Evolutionary conservation across 2,329 filamentous ascomycete species (phyloP).

Genomic region (Fusarium paranaense): DNA sequence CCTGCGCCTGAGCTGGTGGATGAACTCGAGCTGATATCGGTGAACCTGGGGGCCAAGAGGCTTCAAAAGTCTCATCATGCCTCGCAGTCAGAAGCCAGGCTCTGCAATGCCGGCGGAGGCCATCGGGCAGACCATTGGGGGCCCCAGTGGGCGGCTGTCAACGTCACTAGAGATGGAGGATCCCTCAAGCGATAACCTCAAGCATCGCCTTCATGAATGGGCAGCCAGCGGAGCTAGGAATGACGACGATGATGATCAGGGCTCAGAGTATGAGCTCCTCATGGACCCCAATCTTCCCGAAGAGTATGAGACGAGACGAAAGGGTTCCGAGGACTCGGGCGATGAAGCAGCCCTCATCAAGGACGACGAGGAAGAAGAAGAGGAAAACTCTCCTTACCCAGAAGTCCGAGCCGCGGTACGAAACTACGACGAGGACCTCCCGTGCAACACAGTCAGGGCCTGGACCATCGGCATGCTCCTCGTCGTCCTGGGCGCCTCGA

Average conservation of each 20-base stretch:
- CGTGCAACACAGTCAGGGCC: conserved; percentile 74
- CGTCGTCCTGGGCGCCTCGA: conserved; percentile 67
- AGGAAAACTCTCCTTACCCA: conserved; percentile 69
- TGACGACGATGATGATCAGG: conserved; percentile 59
- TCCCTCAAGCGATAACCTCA: conserved; percentile 39
- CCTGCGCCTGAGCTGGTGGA: not conserved
- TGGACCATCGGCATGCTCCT: conserved; percentile 72
- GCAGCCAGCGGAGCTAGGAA: conserved; percentile 53
- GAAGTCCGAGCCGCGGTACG: conserved; percentile 73
- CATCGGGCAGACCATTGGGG: conserved; percentile 39
- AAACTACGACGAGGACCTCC: conserved; percentile 73
- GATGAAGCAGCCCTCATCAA: conserved; percentile 42
- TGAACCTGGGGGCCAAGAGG: not conserved
- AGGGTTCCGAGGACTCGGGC: conserved; percentile 17
- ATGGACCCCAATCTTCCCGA: conserved; percentile 64
- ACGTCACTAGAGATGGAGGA: conserved; percentile 43
- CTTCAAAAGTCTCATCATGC: conserved; percentile 8
- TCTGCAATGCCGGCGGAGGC: conserved; percentile 30
- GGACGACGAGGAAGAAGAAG: conserved; percentile 50
- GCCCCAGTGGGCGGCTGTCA: conserved; percentile 43
- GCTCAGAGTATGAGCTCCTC: conserved; percentile 67
- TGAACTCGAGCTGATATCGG: conserved; percentile 1
- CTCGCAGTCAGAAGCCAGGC: conserved; percentile 8
- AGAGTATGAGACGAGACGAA: conserved; percentile 54
- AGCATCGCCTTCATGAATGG: conserved; percentile 55